phyloP scores from a whole-genome alignment of 106 monocot genomes.

The Dendrobium catenatum region DNA sequence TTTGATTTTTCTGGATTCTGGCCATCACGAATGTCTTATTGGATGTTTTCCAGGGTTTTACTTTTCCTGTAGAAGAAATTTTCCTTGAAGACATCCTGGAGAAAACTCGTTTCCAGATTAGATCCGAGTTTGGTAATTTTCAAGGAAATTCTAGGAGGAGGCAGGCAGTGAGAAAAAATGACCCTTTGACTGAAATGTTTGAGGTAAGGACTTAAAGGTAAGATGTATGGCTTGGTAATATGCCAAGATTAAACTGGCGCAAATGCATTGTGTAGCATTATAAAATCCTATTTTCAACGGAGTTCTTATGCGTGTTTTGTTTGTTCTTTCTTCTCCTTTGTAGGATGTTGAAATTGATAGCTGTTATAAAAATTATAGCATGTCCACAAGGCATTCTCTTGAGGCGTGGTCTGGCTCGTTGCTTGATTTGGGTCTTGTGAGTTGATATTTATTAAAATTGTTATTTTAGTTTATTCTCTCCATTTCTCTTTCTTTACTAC shows the following conservation, averaged over 20 bases:
- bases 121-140: constrained; percentile 61
- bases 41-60: constrained; percentile 57
- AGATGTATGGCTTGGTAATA: neutral
- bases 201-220: constrained; percentile 42
- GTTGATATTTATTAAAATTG: constrained; percentile 13
- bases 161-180: constrained; percentile 41
- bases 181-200: constrained; percentile 89
- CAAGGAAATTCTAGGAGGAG: constrained; percentile 62
- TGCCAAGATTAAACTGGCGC: neutral
- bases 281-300: neutral
- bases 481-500: neutral
- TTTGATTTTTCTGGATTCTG: neutral
- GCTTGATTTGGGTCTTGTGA: constrained; percentile 84
- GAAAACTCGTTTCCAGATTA: constrained; percentile 68
- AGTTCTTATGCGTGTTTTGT: neutral
- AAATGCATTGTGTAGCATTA: neutral
- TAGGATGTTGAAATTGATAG: constrained; percentile 82
- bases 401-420: constrained; percentile 71
- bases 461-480: neutral
- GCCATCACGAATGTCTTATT: constrained; percentile 4
- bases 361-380: constrained; percentile 66
- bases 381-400: constrained; percentile 79
- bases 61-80: constrained; percentile 84
- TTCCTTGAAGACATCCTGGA: constrained; percentile 87
- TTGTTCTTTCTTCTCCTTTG: constrained; percentile 11